Conservation (phyloP, 148 eudicot species). For the Linanthus parryae region DNA sequence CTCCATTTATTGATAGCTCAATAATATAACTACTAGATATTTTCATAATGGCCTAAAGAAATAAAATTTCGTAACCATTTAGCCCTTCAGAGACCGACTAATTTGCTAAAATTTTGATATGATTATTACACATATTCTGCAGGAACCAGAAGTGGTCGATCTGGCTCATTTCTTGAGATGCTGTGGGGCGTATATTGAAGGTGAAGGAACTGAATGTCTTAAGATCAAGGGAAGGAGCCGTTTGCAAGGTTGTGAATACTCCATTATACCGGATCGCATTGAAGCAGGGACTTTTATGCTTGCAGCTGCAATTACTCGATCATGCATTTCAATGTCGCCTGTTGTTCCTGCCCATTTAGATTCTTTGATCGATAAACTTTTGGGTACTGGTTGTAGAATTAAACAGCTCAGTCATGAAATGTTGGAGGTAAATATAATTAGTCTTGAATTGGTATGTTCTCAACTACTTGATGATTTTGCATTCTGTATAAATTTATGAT, state of each 20-base stretch:
- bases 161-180: conserved; percentile 11
- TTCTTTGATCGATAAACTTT: conserved; percentile 12
- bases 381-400: conserved; percentile 13
- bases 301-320: conserved; percentile 23
- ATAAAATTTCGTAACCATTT: too few species aligned
- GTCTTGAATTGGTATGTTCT: too few species aligned
- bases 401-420: not conserved
- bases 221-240: conserved; percentile 8
- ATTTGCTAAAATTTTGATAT: too few species aligned
- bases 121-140: too few species aligned
- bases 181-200: conserved; percentile 14
- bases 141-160: conserved; percentile 22
- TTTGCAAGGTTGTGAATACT: conserved; percentile 12
- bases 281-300: conserved; percentile 19
- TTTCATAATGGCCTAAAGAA: too few species aligned
- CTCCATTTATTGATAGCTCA: too few species aligned
- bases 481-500: not conserved
- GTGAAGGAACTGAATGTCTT: conserved; percentile 10
- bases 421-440: too few species aligned
- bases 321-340: conserved; percentile 18
- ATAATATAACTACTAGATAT: too few species aligned
- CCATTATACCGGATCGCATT: conserved; percentile 19
- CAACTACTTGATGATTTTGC: not conserved
- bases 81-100: too few species aligned
- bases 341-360: conserved; percentile 7